phyloP scores from a whole-genome alignment of 768 basidiomycete species.

The Termitomyces sp. region DNA sequence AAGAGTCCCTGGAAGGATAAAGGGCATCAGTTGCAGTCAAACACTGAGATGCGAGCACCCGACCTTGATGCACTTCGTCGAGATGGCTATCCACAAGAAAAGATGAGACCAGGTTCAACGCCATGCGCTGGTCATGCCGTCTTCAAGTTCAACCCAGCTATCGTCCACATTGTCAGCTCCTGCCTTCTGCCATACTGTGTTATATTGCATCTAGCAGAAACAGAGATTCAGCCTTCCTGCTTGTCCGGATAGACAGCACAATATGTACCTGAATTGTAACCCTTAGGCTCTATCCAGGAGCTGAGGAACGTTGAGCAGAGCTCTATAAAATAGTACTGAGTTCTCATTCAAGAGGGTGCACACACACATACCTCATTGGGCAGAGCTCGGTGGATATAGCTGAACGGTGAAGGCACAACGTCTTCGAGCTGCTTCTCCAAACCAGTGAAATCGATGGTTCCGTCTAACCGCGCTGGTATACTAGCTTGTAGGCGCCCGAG shows the following conservation, averaged over 20 bases:
- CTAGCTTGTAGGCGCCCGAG: constrained; percentile 84
- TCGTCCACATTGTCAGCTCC: constrained; percentile 76
- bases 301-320: constrained; percentile 29
- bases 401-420: constrained; percentile 63
- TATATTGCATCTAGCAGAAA: constrained; percentile 68
- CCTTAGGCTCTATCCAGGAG: constrained; percentile 93
- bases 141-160: constrained; percentile 78
- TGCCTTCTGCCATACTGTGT: constrained; percentile 86
- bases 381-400: constrained; percentile 64
- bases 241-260: background rate
- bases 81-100: constrained; percentile 61
- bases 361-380: constrained; percentile 57
- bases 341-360: too few species aligned
- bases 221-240: background rate
- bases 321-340: constrained; percentile 30
- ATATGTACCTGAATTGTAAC: constrained; percentile 73
- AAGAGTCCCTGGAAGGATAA: constrained; percentile 59
- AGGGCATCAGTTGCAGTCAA: too few species aligned
- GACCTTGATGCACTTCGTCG: constrained; percentile 79
- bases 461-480: constrained; percentile 79
- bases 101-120: constrained; percentile 45
- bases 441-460: constrained; percentile 63
- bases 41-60: background rate
- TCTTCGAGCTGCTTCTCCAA: constrained; percentile 71
- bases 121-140: constrained; percentile 88